phyloP scores from a whole-genome alignment of 768 basidiomycete species.

The Obba rivulosa region DNA sequence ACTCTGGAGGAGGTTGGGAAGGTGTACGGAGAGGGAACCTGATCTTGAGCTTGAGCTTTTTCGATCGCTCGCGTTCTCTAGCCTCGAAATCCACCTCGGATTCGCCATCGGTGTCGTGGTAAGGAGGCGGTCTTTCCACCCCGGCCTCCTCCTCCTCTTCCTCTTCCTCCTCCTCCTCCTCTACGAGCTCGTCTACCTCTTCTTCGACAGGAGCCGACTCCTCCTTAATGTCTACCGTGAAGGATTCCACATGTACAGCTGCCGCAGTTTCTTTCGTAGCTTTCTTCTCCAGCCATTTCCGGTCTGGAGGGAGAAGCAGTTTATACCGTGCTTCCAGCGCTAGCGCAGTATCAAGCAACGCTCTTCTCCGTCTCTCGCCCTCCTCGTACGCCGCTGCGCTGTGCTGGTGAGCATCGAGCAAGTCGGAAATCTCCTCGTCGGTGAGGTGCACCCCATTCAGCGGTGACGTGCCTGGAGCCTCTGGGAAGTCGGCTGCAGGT shows the following conservation, averaged over 20 bases:
- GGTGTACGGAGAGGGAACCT: conserved; percentile 26
- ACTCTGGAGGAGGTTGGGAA: neutral
- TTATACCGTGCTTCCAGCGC: conserved; percentile 68
- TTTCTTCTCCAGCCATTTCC: conserved; percentile 18
- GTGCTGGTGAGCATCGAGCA: conserved; percentile 33
- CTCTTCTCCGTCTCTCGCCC: conserved; percentile 67
- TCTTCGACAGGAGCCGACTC: conserved; percentile 1
- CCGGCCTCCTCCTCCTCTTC: conserved; percentile 8
- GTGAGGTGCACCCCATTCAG: neutral
- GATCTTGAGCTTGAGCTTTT: conserved; percentile 34
- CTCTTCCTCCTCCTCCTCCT: conserved; percentile 4
- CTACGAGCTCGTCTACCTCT: conserved; percentile 4
- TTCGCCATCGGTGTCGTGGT: conserved; percentile 21
- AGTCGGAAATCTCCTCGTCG: conserved; percentile 7
- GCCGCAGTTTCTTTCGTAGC: conserved; percentile 6
- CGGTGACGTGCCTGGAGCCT: conserved; percentile 14
- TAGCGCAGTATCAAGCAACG: conserved; percentile 69
- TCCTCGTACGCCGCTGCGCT: conserved; percentile 38
- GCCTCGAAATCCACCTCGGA: conserved; percentile 29
- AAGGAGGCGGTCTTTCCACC: conserved; percentile 2
- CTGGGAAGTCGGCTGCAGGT: conserved; percentile 48
- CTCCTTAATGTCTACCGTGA: conserved; percentile 3
- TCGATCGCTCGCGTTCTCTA: conserved; percentile 25
- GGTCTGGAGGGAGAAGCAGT: conserved; percentile 65
- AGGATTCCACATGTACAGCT: conserved; percentile 4